A percentile compares a stretch with the other conserved stretches of the same genome.
Evolutionary conservation across 371 early-diverging fungal genomes (phyloP).

Genomic region (Mortierella sp.): DNA sequence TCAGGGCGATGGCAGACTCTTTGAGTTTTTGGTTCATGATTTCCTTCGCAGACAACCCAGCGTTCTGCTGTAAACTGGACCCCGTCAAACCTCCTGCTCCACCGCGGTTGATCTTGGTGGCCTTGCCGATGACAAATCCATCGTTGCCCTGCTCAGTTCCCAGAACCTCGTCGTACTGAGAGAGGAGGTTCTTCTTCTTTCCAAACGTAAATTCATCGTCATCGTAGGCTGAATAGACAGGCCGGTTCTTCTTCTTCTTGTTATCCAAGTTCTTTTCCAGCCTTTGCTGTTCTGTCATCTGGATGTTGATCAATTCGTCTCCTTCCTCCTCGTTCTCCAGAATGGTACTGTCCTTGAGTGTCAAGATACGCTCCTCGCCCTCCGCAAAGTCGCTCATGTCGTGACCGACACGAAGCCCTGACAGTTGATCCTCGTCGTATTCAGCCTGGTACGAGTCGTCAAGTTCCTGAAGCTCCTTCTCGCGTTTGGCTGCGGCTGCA

Average conservation of each 20-base stretch:
- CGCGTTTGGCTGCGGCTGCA: constrained; percentile 65
- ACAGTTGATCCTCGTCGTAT: constrained; percentile 67
- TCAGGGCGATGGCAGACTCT: constrained; percentile 69
- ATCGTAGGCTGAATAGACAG: constrained; percentile 84
- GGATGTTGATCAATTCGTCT: constrained; percentile 81
- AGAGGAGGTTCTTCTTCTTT: constrained; percentile 73
- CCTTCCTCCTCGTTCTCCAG: constrained; percentile 80
- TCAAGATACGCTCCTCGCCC: constrained; percentile 86
- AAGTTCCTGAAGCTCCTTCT: constrained; percentile 56
- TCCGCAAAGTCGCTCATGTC: constrained; percentile 78
- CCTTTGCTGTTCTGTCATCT: constrained; percentile 79
- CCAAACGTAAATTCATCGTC: constrained; percentile 79
- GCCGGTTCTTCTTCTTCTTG: constrained; percentile 77
- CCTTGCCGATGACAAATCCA: constrained; percentile 66
- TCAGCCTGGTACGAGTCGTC: constrained; percentile 41
- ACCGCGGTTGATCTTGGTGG: constrained; percentile 11
- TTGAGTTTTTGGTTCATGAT: constrained; percentile 72
- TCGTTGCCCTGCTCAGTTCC: constrained; percentile 61
- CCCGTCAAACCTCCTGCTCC: constrained; percentile 16
- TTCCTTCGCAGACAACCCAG: constrained; percentile 56
- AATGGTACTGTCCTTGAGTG: constrained; percentile 88
- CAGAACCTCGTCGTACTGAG: constrained; percentile 88
- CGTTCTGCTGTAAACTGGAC: constrained; percentile 1
- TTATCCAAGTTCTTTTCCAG: constrained; percentile 81
- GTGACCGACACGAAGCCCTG: constrained; percentile 87